Base-by-base conservation (phyloP, 768 basidiomycete genomes). In the Tricholomella constricta region DNA sequence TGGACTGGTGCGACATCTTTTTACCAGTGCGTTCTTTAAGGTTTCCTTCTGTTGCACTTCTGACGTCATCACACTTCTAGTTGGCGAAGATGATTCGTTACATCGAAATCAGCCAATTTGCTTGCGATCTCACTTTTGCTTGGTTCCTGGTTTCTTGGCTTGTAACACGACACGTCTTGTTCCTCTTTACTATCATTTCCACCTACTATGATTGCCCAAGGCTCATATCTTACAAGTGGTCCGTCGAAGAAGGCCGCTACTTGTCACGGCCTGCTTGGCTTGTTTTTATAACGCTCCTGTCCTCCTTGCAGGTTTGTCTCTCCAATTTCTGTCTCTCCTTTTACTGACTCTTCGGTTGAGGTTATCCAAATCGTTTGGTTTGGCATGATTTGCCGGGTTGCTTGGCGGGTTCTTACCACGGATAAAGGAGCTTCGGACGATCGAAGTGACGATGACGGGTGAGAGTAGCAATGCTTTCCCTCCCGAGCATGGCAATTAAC, bases 1-100 rank as follows among this genome's bases (percentile, higher is more conserved):
- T 98, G 93, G 97, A 99, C 66, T 86, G 83, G 65, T 91, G 88
- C 65, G 97, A 99, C 72, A 91, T 98, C 47, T 84, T 92, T 65
- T 71, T 99, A 9, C 91, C 95, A 2, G 94, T 95, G 65, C 64
- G 91, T 82, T 8, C 35, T 20, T 37, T 31, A 34, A 42, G 47
- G 14, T n/a, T 51, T 47, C 20, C 17, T 15, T 38, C 51, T 44
- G 26, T 22, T 29, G 40, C 31, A 42, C 11, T 48, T 26, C 35
- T 43, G 46, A 54, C 37, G 44, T 40, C 19, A 59, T 42, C 0
- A 59, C 34, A 54, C 51, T 7, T 55, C 32, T 55, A 96, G 93
- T 67, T 91, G 57, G 96, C 94, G 9, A 99, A 99, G 70, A 96
- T 98, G 90, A 70, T 91, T 57, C 86, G 88, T 51, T 99, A 98